Conservation (phyloP, 345 rosid species). For the Euphorbia tirucalli region DNA sequence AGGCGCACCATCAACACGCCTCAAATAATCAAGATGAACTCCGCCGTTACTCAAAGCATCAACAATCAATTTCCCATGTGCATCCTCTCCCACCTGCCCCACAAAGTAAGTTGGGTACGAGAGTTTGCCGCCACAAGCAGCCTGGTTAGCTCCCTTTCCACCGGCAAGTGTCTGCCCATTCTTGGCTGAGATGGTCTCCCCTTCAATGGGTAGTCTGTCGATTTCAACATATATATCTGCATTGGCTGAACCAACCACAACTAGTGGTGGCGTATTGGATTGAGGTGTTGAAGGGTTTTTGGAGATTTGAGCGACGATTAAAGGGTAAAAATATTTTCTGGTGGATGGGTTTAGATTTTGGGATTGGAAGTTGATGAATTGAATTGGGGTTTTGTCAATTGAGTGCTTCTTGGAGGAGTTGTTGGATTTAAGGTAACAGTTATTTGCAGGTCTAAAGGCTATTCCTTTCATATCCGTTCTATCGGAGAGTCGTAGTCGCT, state of each 20-base stretch:
- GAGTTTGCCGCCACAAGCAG: constrained; percentile 77
- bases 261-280: constrained; percentile 49
- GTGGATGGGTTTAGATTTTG: constrained; percentile 8
- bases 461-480: constrained; percentile 25
- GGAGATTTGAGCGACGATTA: constrained; percentile 11
- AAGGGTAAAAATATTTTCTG: constrained; percentile 9
- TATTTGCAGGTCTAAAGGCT: constrained; percentile 7
- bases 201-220: constrained; percentile 68
- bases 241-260: constrained; percentile 91
- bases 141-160: constrained; percentile 96
- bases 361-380: constrained; percentile 1
- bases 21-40: constrained; percentile 56
- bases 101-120: constrained; percentile 74
- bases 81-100: constrained; percentile 83
- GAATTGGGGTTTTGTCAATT: constrained; percentile 2
- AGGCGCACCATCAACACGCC: constrained; percentile 45
- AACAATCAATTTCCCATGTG: constrained; percentile 64
- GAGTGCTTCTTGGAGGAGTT: neutral
- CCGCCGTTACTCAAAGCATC: constrained; percentile 63
- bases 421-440: constrained; percentile 12
- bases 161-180: constrained; percentile 78
- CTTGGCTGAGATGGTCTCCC: constrained; percentile 82
- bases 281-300: constrained; percentile 7
- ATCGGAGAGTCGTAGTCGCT: neutral
- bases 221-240: constrained; percentile 84